phyloP scores from a whole-genome alignment of 805 yeast genomes.

The Alloascoidea africana region DNA sequence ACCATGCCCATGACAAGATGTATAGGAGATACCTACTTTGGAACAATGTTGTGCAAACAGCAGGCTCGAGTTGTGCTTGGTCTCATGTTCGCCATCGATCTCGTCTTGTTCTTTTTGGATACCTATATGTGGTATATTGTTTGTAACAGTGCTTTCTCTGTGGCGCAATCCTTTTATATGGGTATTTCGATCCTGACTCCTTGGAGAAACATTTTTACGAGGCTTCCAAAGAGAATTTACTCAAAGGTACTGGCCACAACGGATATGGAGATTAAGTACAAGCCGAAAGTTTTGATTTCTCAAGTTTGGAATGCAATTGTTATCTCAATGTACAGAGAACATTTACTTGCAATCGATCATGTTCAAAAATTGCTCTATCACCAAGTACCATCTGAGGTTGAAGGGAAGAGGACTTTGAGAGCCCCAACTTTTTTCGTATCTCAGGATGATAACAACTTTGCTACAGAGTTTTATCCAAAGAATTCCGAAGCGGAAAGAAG shows the following conservation, averaged over 20 bases:
- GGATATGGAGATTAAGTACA: slow-evolving; percentile 28
- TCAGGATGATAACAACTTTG: slow-evolving; percentile 62
- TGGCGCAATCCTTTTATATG: slow-evolving; percentile 50
- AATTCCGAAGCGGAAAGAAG: slow-evolving; percentile 82
- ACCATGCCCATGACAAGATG: slow-evolving; percentile 40
- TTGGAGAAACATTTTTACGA: slow-evolving; percentile 67
- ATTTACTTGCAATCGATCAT: slow-evolving; percentile 58
- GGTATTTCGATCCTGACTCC: slow-evolving; percentile 85
- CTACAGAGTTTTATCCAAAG: slow-evolving; percentile 39
- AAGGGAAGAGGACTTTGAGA: slow-evolving; percentile 28
- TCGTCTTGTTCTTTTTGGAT: slow-evolving; percentile 60
- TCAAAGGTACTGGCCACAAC: slow-evolving; percentile 48
- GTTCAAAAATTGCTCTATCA: slow-evolving; percentile 51
- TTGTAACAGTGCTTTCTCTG: slow-evolving; percentile 64
- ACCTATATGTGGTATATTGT: slow-evolving; percentile 79
- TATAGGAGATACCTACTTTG: slow-evolving; percentile 43
- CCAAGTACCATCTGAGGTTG: slow-evolving; percentile 20
- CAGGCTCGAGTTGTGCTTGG: slow-evolving; percentile 43
- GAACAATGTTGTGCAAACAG: slow-evolving; percentile 32
- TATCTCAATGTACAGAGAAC: slow-evolving; percentile 72
- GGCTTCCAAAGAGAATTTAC: slow-evolving; percentile 62
- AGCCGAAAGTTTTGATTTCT: slow-evolving; percentile 42
- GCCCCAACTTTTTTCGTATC: slow-evolving; percentile 73
- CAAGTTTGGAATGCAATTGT: slow-evolving; percentile 79
- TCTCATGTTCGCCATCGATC: slow-evolving; percentile 42